Base-by-base conservation (phyloP, 352 stramenopile genomes). In the Phytophthora podocarpi region DNA sequence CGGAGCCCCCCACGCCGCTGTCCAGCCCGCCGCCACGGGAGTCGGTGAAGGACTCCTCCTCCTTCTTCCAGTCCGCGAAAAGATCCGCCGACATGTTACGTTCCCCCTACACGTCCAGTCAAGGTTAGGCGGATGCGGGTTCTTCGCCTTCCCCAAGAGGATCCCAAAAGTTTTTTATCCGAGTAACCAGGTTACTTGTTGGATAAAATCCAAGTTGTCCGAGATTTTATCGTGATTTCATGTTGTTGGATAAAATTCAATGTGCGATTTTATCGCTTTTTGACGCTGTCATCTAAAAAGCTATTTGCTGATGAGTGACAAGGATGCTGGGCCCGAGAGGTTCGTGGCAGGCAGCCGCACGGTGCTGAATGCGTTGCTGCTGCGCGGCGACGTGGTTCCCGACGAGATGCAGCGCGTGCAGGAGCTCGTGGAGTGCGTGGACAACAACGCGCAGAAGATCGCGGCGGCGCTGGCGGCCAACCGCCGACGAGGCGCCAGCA, bases 1-100 rank as follows among this genome's bases (percentile, higher is more conserved):
- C 47, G 5, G 36, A 26, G 5, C 37, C 47, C 28, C 36, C 48
- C 10, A 34, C 12, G 18, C 46, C 55, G 56, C 42, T 24, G 11
- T 60, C 49, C 43, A 58, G 60, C 36, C 67, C 56, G 23, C 43
- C 52, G 32, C 55, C 55, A 21, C 43, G 50, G n/a, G 45, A 57
- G 45, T 65, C 53, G 47, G 62, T 66, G 47, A 75, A 56, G 7
- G 59, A 34, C 58, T 82, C 74, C 70, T 93, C 79, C 57, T 96
- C 87, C 31, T 91, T 90, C 74, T 90, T 84, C 87, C 87, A 96
- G 71, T 96, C 87, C 31, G 87, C 87, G 64, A 96, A 96, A 41
- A 96, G 76, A 77, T 96, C 87, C 56, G 85, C 83, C 58, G 87
- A 96, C 87, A 96, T 96, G 56, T 13, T 75, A 32, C 27, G 60